phyloP scores from a whole-genome alignment of 2,329 filamentous ascomycete genomes.

The Macroventuria anomochaeta region DNA sequence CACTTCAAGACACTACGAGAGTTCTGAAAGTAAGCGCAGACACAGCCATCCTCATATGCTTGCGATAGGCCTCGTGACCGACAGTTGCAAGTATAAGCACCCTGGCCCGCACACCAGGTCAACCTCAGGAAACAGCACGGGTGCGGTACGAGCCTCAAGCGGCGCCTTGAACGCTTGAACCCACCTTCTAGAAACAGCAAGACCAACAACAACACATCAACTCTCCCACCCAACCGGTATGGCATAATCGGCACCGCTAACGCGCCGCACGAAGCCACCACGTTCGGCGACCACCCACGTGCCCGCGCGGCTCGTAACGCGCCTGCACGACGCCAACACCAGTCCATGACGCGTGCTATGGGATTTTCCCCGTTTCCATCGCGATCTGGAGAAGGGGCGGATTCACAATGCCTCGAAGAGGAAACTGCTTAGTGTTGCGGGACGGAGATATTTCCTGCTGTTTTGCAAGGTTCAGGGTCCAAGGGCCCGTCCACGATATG shows the following conservation, averaged over 20 bases:
- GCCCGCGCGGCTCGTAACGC: not conserved
- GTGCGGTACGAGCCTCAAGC: not conserved
- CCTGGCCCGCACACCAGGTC: no score
- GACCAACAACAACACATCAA: not conserved
- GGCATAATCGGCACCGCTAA: not conserved
- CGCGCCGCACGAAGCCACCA: no score
- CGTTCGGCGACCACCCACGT: not conserved
- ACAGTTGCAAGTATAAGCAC: no score
- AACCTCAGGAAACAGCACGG: no score
- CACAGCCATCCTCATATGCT: no score
- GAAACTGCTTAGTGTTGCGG: not conserved
- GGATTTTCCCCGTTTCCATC: not conserved
- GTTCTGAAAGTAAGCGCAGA: no score
- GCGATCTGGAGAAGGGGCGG: not conserved
- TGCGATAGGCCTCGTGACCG: no score
- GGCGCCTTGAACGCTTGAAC: not conserved
- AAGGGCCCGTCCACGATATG: no score
- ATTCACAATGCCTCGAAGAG: not conserved
- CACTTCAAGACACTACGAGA: no score
- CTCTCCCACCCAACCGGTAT: no score
- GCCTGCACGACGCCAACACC: not conserved
- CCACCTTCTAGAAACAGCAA: not conserved
- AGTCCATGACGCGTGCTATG: conserved; percentile 8
- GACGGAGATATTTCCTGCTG: no score
- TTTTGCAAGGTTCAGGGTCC: not conserved